Base-by-base conservation (phyloP, 371 early-diverging fungal genomes). In the Rhizomucor pusillus region DNA sequence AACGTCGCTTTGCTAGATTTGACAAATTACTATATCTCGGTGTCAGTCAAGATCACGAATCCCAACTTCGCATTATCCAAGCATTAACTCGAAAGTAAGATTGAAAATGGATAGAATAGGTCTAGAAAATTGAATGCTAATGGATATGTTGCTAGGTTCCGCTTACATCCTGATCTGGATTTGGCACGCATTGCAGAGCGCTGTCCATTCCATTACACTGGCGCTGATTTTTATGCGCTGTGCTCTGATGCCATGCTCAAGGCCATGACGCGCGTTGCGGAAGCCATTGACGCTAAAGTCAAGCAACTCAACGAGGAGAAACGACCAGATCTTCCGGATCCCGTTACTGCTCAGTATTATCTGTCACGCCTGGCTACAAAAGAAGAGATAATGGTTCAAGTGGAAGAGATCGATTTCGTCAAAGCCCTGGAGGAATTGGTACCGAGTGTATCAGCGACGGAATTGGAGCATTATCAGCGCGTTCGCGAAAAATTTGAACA, bases 141-240 rank as follows among this genome's bases (percentile, higher is more conserved):
- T 49, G 16, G 34, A 14, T 25, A 19, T 24, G 39, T 39, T 11
- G 20, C 36, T 63, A 87, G 88, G 41, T 95, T 96, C 83, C 82
- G 81, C 12, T 77, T 96, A 39, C 82, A 86, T 44, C 88, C 92
- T 7, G 84, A 82, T 13, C 69, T 93, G 16, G 87, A 92, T 58
- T 71, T 95, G 52, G 67, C 67, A 22, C 68, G 59, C 7, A 82
- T 97, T 10, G 94, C 96, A 7, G 86, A 89, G 10, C 67, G 79
- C 41, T 93, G 94, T 59, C 96, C 95, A 7, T 88, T 92, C 66
- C 87, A 91, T 61, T 91, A 90, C 52, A 97, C 99, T 0, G 99
- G 99, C 41, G 99, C 99, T 13, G 99, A 98, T 68, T 92, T 97
- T 59, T 98, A 98, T 66, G 99, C 99, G 0, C 78, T 98, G 24